Conservation (phyloP, 805 yeast species). For the Starmerella etchellsii region DNA sequence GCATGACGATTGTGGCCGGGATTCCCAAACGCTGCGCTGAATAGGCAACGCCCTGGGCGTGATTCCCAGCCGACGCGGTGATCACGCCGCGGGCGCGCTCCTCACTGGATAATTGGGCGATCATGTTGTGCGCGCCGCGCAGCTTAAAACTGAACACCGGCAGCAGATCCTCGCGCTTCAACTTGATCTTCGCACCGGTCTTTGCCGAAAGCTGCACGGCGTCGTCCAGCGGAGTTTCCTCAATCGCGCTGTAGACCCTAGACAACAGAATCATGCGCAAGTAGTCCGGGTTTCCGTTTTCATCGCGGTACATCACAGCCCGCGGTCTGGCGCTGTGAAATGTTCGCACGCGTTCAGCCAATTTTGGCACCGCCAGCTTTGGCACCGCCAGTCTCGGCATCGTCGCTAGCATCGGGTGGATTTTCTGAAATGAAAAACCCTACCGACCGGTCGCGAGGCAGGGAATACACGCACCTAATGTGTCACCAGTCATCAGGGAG, state of each 20-base stretch:
- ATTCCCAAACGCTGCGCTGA: conserved; percentile 75
- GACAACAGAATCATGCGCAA: conserved; percentile 81
- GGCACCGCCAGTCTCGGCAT: background rate
- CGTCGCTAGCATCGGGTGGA: no score
- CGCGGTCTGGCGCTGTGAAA: conserved; percentile 1
- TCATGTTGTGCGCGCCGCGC: conserved; percentile 96
- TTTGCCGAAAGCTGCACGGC: conserved; percentile 66
- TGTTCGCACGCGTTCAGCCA: background rate
- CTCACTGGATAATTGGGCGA: conserved; percentile 57
- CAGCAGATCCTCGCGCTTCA: conserved; percentile 84
- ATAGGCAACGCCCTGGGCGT: conserved; percentile 97
- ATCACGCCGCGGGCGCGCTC: conserved; percentile 73
- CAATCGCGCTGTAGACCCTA: conserved; percentile 86
- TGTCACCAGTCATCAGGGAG: no score
- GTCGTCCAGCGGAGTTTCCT: conserved; percentile 71
- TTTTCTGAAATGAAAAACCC: no score
- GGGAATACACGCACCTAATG: no score
- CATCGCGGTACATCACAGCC: conserved; percentile 5
- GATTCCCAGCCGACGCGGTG: conserved; percentile 98
- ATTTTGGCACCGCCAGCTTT: background rate
- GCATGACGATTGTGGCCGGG: conserved; percentile 97
- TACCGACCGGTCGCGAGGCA: no score
- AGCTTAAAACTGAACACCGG: conserved; percentile 94
- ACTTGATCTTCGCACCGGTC: conserved; percentile 57
- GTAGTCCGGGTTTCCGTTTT: conserved; percentile 71